Evolutionary conservation across 2,329 filamentous ascomycete species (phyloP).

Genomic region (Elsinoe batatas): DNA sequence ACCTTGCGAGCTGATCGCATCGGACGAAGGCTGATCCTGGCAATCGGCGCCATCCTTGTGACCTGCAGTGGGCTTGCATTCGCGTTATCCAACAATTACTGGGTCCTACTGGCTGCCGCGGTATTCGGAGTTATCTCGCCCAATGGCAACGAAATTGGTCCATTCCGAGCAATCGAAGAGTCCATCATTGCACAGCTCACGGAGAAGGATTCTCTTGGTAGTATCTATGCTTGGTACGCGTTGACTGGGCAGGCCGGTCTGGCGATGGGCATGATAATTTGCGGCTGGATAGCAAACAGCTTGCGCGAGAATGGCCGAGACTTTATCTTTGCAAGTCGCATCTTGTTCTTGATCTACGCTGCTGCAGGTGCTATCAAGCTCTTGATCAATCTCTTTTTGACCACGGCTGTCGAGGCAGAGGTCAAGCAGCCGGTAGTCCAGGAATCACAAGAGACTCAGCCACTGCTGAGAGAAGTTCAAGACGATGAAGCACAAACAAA

Average conservation of each 20-base stretch:
- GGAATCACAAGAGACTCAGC: background rate
- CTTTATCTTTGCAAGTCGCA: slow-evolving; percentile 29
- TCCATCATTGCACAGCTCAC: slow-evolving; percentile 26
- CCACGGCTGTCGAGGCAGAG: slow-evolving; percentile 29
- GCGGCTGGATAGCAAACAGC: slow-evolving; percentile 30
- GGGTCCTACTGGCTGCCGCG: slow-evolving; percentile 24
- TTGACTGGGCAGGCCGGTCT: slow-evolving; percentile 23
- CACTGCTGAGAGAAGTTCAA: background rate
- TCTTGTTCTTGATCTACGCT: slow-evolving; percentile 36
- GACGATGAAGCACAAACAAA: background rate
- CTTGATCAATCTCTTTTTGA: slow-evolving; percentile 30
- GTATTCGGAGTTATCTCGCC: slow-evolving; percentile 27
- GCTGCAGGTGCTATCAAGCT: slow-evolving; percentile 32
- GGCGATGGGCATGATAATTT: slow-evolving; percentile 22
- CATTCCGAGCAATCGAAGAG: slow-evolving; percentile 28
- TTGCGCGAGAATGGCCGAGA: slow-evolving; percentile 29
- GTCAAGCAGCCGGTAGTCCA: background rate
- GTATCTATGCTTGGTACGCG: slow-evolving; percentile 26
- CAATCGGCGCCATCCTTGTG: slow-evolving; percentile 24
- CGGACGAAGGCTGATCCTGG: slow-evolving; percentile 23
- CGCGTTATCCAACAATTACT: slow-evolving; percentile 21
- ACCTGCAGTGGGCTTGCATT: slow-evolving; percentile 23
- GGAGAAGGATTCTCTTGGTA: slow-evolving; percentile 18
- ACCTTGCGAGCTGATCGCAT: slow-evolving; percentile 25
- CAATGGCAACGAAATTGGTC: slow-evolving; percentile 28